Evolutionary conservation across 768 basidiomycete species (phyloP).

Genomic region (Sarcodon sp.): DNA sequence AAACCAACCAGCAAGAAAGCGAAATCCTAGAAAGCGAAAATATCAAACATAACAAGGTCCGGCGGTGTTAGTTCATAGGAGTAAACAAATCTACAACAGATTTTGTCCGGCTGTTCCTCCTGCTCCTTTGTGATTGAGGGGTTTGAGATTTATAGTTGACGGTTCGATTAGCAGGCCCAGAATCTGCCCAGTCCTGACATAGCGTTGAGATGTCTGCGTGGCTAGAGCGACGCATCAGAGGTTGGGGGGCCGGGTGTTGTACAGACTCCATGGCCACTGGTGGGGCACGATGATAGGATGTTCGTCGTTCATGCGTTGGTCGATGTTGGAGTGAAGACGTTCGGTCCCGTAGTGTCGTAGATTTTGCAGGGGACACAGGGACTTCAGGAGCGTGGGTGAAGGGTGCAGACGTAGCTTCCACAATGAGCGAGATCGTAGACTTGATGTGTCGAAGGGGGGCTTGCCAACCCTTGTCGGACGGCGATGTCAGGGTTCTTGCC

Average conservation of each 20-base stretch:
- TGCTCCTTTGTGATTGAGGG: neutral
- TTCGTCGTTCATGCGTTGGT: neutral
- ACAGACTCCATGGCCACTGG: neutral
- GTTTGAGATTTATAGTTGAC: slow-evolving; percentile 26
- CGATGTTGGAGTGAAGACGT: no score
- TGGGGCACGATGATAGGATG: neutral
- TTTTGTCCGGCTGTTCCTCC: no score
- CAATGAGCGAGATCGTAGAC: slow-evolving; percentile 10
- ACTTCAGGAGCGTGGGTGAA: neutral
- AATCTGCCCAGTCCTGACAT: slow-evolving; percentile 41
- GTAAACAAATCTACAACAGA: no score
- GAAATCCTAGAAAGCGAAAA: no score
- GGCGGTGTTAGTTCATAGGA: no score
- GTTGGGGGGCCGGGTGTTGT: neutral
- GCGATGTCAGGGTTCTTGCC: slow-evolving; percentile 6
- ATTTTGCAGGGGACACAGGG: neutral
- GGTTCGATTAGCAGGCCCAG: slow-evolving; percentile 51
- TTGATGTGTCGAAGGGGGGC: slow-evolving; percentile 6
- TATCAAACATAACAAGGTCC: no score
- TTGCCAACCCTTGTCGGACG: neutral
- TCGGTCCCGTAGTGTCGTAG: neutral
- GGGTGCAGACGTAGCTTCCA: slow-evolving; percentile 6
- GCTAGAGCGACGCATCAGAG: slow-evolving; percentile 15
- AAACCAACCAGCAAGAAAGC: no score
- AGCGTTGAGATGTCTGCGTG: slow-evolving; percentile 47